Evolutionary conservation across 306 rosid species (phyloP).

Genomic region (Vicia villosa): DNA sequence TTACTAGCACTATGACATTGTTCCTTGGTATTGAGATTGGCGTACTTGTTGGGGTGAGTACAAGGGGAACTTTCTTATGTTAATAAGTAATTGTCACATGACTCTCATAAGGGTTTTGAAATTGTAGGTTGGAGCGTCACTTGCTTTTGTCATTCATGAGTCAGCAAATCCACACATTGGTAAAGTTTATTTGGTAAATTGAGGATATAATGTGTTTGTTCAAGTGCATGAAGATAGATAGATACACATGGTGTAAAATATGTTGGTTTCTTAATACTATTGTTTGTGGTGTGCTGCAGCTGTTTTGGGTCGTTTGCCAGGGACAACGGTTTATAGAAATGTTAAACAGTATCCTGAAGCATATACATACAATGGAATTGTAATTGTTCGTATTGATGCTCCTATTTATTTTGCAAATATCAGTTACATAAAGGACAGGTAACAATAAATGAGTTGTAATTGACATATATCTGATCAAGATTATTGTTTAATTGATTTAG

Average conservation of each 20-base stretch:
- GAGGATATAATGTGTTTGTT: constrained; percentile 2
- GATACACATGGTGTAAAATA: constrained; percentile 15
- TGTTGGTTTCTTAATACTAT: constrained; percentile 29
- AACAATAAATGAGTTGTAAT: constrained; percentile 33
- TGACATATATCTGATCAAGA: constrained; percentile 27
- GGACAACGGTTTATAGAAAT: constrained; percentile 93
- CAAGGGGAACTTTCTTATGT: constrained; percentile 35
- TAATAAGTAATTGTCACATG: constrained; percentile 20
- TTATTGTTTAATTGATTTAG: constrained; percentile 23
- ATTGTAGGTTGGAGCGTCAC: constrained; percentile 86
- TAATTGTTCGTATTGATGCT: constrained; percentile 90
- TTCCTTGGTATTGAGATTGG: constrained; percentile 97
- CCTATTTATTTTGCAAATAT: constrained; percentile 94
- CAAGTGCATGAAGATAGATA: neutral
- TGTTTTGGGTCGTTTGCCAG: constrained; percentile 98
- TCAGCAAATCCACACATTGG: constrained; percentile 99
- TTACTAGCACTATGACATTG: constrained; percentile 76
- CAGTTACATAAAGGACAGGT: constrained; percentile 96
- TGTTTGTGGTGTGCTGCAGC: constrained; percentile 61
- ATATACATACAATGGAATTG: constrained; percentile 93
- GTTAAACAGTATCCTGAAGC: constrained; percentile 89
- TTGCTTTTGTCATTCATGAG: constrained; percentile 95
- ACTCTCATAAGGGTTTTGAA: constrained; percentile 27
- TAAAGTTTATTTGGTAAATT: constrained; percentile 45
- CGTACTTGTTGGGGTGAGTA: constrained; percentile 90